Conservation (phyloP, 306 rosid species). For the Lathyrus aphaca region DNA sequence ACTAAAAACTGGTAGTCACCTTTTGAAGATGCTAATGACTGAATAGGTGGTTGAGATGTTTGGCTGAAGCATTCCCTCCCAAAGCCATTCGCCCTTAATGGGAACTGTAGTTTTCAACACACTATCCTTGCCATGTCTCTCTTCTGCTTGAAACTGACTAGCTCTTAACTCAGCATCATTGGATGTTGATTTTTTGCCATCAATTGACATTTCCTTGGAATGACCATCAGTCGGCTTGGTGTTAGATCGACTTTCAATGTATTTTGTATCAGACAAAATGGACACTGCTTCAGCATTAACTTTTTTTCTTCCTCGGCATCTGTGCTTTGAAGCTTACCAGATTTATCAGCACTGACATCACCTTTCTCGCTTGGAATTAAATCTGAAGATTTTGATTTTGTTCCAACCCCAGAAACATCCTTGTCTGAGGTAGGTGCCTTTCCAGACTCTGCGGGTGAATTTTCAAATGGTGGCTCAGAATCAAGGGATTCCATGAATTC, state of each 20-base stretch:
- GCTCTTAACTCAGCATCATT: conserved; percentile 37
- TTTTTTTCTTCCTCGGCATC: too few species aligned
- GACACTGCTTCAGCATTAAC: conserved; percentile 39
- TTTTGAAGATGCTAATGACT: conserved; percentile 68
- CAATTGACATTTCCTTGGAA: conserved; percentile 42
- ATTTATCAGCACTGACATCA: too few species aligned
- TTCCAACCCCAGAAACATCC: conserved; percentile 50
- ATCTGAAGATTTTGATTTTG: conserved; percentile 51
- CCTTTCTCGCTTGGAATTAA: conserved; percentile 40
- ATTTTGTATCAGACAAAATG: conserved; percentile 21
- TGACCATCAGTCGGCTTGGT: conserved; percentile 39
- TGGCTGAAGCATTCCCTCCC: conserved; percentile 85
- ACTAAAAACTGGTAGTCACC: conserved; percentile 51
- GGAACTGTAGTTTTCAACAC: conserved; percentile 39
- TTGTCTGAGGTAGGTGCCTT: conserved; percentile 46
- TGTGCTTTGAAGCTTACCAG: too few species aligned
- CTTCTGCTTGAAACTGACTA: conserved; percentile 36
- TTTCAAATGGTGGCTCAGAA: conserved; percentile 81
- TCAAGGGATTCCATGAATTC: conserved; percentile 93
- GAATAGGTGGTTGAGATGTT: conserved; percentile 62
- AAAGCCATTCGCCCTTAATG: conserved; percentile 55
- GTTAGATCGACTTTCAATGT: conserved; percentile 34
- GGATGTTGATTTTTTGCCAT: conserved; percentile 36
- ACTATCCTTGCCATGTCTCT: conserved; percentile 42
- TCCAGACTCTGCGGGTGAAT: conserved; percentile 54